A percentile compares a stretch with the other conserved stretches of the same genome.
Conservation (phyloP, 441 rosid genomes). For the Bocquillonia castaneifolia region DNA sequence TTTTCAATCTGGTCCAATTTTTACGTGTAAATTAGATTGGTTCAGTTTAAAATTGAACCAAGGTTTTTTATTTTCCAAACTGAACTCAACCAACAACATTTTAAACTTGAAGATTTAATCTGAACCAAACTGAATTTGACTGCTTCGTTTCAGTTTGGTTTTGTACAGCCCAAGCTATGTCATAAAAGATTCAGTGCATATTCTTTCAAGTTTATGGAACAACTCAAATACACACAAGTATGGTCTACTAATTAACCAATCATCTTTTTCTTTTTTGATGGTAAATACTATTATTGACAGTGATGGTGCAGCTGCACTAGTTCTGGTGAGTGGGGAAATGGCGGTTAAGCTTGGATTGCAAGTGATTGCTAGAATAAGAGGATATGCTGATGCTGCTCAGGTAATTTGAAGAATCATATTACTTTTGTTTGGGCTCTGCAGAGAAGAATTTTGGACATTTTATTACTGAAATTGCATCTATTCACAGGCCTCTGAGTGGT, state of each 20-base stretch:
- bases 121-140: too few relatives aligned
- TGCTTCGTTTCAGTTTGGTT: too few relatives aligned
- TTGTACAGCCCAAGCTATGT: not conserved
- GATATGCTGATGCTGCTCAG: slow-evolving; percentile 96
- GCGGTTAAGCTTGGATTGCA: slow-evolving; percentile 72
- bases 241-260: not conserved
- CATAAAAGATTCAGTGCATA: not conserved
- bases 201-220: not conserved
- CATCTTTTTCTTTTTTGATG: not conserved
- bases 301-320: slow-evolving; percentile 95
- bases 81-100: too few relatives aligned
- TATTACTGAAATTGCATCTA: not conserved
- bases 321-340: slow-evolving; percentile 80
- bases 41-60: too few relatives aligned
- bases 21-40: too few relatives aligned
- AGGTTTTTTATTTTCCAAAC: too few relatives aligned
- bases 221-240: not conserved
- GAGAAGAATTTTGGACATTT: slow-evolving; percentile 9
- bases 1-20: too few relatives aligned
- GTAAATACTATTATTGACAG: slow-evolving; percentile 33
- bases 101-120: too few relatives aligned
- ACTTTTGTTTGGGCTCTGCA: not conserved
- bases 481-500: slow-evolving; percentile 73
- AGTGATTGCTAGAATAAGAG: slow-evolving; percentile 73
- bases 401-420: slow-evolving; percentile 30